Percentiles rank a stretch among this genome's conserved stretches.
These are phyloP conservation scores for Caryopteris hybrid DNA, from an alignment of 305 asterid species.

Conservation along the genomic window DNA sequence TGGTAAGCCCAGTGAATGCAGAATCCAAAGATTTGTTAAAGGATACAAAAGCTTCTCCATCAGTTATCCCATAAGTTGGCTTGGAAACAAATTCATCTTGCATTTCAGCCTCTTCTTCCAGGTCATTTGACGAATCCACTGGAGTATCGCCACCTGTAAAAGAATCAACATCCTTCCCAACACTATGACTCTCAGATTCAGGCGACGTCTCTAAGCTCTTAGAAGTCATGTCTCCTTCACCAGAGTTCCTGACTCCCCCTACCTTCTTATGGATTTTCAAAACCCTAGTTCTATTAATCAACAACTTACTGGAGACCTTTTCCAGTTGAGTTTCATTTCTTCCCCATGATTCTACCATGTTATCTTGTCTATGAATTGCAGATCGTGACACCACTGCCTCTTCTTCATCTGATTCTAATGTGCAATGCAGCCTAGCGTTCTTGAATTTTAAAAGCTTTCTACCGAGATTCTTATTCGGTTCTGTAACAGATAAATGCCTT, in stretches of 20 bases:
- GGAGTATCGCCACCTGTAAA: constrained; percentile 23
- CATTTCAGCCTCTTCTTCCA: constrained; percentile 31
- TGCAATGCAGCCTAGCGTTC: constrained; percentile 29
- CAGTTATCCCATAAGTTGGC: constrained; percentile 33
- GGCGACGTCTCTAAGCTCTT: constrained; percentile 27
- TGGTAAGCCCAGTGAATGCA: constrained; percentile 30
- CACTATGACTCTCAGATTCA: constrained; percentile 28
- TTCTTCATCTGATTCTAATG: constrained; percentile 40
- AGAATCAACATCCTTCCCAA: constrained; percentile 25
- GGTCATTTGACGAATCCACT: constrained; percentile 22
- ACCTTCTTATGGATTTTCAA: constrained; percentile 33
- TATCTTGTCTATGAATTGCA: constrained; percentile 24
- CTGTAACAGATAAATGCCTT: constrained; percentile 31
- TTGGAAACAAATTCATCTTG: constrained; percentile 28
- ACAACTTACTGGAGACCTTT: constrained; percentile 20
- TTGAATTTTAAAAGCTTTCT: constrained; percentile 28
- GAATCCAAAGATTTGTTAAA: constrained; percentile 47
- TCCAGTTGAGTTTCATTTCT: constrained; percentile 20
- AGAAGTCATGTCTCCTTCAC: constrained; percentile 26
- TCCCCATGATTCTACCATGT: constrained; percentile 20
- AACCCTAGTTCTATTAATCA: constrained; percentile 29
- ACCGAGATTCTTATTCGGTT: constrained; percentile 32
- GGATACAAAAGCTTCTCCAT: constrained; percentile 35
- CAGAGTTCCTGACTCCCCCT: constrained; percentile 16
- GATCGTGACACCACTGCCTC: constrained; percentile 29